Percentiles rank a stretch among this genome's conserved stretches.
Conservation (phyloP, 331 rosid genomes). For the Telfairia occidentalis region DNA sequence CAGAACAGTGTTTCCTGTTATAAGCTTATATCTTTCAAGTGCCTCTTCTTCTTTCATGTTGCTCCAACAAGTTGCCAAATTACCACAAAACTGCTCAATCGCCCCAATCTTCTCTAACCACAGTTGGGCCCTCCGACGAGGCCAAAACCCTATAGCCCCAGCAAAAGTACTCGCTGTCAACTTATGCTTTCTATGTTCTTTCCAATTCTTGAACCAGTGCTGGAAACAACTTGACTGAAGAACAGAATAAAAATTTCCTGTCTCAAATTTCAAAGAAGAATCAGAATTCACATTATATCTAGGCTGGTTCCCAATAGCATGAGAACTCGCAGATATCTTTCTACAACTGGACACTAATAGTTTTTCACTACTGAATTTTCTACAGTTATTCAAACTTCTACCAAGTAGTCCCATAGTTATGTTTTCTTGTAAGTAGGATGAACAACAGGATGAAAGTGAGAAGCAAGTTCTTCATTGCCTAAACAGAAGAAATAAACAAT, state of each 20-base stretch:
- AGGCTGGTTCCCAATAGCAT: background rate
- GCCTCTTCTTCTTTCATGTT: conserved; percentile 82
- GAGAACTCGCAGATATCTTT: background rate
- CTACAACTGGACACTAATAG: background rate
- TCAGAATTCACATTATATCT: background rate
- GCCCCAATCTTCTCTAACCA: conserved; percentile 84
- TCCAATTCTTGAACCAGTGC: conserved; percentile 86
- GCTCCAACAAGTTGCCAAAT: conserved; percentile 72
- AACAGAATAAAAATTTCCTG: conserved; percentile 25
- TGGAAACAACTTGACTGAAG: conserved; percentile 43
- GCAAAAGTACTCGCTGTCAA: conserved; percentile 83
- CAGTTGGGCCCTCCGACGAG: conserved; percentile 41
- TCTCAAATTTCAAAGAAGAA: conserved; percentile 21
- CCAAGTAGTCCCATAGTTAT: conserved; percentile 19
- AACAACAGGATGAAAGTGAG: conserved; percentile 16
- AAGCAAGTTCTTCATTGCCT: conserved; percentile 29
- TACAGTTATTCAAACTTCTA: background rate
- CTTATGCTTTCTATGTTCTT: conserved; percentile 45
- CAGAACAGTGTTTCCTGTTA: conserved; percentile 54
- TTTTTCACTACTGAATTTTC: conserved; percentile 16
- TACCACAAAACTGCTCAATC: conserved; percentile 59
- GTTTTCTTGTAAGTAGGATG: conserved; percentile 9
- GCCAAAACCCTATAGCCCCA: conserved; percentile 69
- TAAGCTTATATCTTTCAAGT: conserved; percentile 70
- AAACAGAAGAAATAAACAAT: conserved; percentile 11